A percentile compares a stretch with the other conserved stretches of the same genome.
phyloP scores from a whole-genome alignment of 306 rosid genomes.

The Ammopiptanthus mongolicus region DNA sequence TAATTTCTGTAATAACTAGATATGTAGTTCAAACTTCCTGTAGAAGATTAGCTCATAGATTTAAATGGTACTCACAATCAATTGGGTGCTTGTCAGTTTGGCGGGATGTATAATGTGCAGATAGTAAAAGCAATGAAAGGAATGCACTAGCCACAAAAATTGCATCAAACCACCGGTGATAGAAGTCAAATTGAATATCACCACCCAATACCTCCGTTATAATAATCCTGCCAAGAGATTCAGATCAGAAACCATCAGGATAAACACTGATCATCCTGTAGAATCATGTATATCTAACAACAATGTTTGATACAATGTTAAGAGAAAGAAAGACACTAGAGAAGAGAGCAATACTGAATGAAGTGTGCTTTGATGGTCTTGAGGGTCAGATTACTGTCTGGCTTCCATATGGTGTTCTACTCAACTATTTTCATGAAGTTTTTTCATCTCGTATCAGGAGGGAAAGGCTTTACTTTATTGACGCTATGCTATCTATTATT shows the following conservation, averaged over 20 bases:
- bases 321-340: not conserved
- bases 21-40: not conserved
- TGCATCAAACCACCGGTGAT: slow-evolving; percentile 99
- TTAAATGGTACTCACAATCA: slow-evolving; percentile 51
- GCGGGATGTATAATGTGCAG: slow-evolving; percentile 94
- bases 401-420: not conserved
- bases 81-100: slow-evolving; percentile 97
- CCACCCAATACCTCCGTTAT: slow-evolving; percentile 99
- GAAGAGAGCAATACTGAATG: not conserved
- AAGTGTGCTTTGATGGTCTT: not conserved
- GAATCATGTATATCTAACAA: not conserved
- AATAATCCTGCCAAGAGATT: slow-evolving; percentile 64
- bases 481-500: not conserved
- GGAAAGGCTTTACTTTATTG: not conserved
- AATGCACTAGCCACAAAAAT: slow-evolving; percentile 97
- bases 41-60: slow-evolving; percentile 3
- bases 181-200: slow-evolving; percentile 96
- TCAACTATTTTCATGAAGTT: not conserved
- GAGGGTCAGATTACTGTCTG: not conserved
- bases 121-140: slow-evolving; percentile 89
- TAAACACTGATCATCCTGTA: not conserved
- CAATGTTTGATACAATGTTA: too few relatives aligned
- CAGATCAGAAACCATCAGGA: slow-evolving; percentile 10
- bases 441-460: not conserved
- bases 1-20: slow-evolving; percentile 10